Evolutionary conservation across 2,329 filamentous ascomycete species (phyloP), one percentile per base, ranked within the genome.

Genomic region (Endothia cerciana): DNA sequence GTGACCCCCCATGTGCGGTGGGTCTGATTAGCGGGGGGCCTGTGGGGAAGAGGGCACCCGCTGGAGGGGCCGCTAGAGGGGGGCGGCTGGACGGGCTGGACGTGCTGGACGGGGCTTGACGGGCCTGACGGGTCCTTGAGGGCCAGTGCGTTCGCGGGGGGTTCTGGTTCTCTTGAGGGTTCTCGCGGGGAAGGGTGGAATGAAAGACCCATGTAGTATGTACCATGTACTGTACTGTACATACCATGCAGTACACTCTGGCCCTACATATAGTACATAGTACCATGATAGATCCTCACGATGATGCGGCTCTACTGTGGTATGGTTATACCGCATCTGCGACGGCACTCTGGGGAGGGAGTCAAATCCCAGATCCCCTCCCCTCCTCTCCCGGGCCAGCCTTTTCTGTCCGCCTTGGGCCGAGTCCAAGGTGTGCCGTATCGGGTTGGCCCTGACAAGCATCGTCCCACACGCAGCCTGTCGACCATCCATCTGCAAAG

Each of bases 151-250:
- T 15, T 22, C 28, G 47, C 47, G 47, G 47, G 47, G n/a, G n/a
- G n/a, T n/a, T n/a, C n/a, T n/a, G n/a, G 47, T 55, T 36, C n/a
- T 55, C 11, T 7, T n/a, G 51, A 4, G 51, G 40, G 22, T 25
- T 47, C 10, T 49, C 53, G 61, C 61, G 53, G 61, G 61, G 61
- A 63, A 63, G 61, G 5, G 58, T 47, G 41, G 58, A 22, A 25
- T n/a, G 47, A 15, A 13, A n/a, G n/a, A n/a, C n/a, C n/a, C n/a
- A n/a, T n/a, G n/a, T n/a, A 43, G 8, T 43, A 47, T n/a, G 43
- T 47, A 47, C 47, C 22, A 13, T 22, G 36, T 25, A 58, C 33
- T 28, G 33, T 28, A 15, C 10, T 25, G 41, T 43, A 43, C 41
- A 6, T 43, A 19, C 41, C 19, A 17, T 49, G 45, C 22, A 25